Evolutionary conservation across 2,329 filamentous ascomycete genomes (phyloP).

Genomic region (Amesomyces nigricolor): DNA sequence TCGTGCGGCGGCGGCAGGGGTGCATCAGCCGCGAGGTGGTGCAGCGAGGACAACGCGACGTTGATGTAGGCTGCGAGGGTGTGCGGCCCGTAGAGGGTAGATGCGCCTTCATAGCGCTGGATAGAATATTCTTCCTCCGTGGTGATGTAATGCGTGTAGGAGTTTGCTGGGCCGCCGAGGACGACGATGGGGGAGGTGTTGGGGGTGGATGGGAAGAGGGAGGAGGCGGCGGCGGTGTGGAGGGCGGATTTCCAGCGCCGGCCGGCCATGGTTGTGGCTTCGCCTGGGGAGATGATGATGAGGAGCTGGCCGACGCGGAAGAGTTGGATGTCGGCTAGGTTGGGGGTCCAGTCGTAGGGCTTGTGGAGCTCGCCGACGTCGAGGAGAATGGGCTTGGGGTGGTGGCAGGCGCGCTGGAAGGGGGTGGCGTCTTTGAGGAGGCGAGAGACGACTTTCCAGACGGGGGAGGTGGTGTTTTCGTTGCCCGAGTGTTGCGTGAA

Average conservation of each 20-base stretch:
- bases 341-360: slow-evolving; percentile 85
- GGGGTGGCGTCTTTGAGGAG: slow-evolving; percentile 65
- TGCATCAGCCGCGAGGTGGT: slow-evolving; percentile 52
- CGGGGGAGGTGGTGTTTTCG: slow-evolving; percentile 59
- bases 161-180: slow-evolving; percentile 83
- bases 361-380: slow-evolving; percentile 75
- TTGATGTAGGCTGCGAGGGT: slow-evolving; percentile 85
- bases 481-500: slow-evolving; percentile 81
- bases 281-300: slow-evolving; percentile 78
- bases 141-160: slow-evolving; percentile 77
- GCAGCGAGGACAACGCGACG: slow-evolving; percentile 66
- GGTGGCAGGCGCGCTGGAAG: slow-evolving; percentile 70
- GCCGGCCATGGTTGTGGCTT: slow-evolving; percentile 89
- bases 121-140: slow-evolving; percentile 74
- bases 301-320: slow-evolving; percentile 79
- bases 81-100: slow-evolving; percentile 78
- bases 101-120: slow-evolving; percentile 93
- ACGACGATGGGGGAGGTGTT: slow-evolving; percentile 59
- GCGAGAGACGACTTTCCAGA: slow-evolving; percentile 73
- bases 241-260: slow-evolving; percentile 77
- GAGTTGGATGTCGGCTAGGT: slow-evolving; percentile 83
- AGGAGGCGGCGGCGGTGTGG: slow-evolving; percentile 41
- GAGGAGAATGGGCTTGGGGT: slow-evolving; percentile 76
- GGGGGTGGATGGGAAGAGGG: slow-evolving; percentile 39
- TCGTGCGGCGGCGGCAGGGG: slow-evolving; percentile 35